phyloP scores from a whole-genome alignment of 2,329 filamentous ascomycete genomes.

The Cercospora brassicicola region DNA sequence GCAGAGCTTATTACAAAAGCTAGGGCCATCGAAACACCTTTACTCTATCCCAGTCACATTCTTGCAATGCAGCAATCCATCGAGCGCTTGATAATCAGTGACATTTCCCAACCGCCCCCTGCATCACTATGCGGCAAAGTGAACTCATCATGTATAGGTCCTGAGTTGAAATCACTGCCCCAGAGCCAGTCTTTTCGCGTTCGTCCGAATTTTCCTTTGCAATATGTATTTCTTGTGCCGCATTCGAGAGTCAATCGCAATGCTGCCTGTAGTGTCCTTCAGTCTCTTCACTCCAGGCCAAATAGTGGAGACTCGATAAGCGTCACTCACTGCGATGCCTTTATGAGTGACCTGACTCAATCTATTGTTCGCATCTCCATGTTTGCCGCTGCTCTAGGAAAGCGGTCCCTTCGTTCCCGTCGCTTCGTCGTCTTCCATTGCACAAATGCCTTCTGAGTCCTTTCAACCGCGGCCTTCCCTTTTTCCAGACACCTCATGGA shows the following conservation, averaged over 20 bases:
- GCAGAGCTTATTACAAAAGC: constrained; percentile 40
- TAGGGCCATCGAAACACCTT: not conserved
- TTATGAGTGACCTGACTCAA: not conserved
- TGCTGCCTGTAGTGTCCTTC: not conserved
- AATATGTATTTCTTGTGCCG: not conserved
- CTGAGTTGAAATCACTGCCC: constrained; percentile 55
- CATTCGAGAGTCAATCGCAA: not conserved
- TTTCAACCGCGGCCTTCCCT: not conserved
- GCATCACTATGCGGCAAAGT: constrained; percentile 51
- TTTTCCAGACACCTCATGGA: not conserved
- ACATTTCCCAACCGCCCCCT: constrained; percentile 45
- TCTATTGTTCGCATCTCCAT: not conserved
- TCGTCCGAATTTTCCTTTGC: not conserved
- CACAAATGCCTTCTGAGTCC: not conserved
- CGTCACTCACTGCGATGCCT: not conserved
- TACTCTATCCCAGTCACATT: constrained; percentile 26
- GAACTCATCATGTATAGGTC: constrained; percentile 52
- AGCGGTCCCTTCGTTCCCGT: not conserved
- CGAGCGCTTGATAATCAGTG: not conserved
- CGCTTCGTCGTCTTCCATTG: not conserved
- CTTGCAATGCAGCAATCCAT: not conserved
- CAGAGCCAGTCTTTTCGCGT: constrained; percentile 55
- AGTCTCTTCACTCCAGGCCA: not conserved
- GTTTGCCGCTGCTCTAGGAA: not conserved
- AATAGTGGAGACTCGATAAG: not conserved